Conservation (phyloP, 1,284 basidiomycete genomes). For the Cystobasidium slooffiae region DNA sequence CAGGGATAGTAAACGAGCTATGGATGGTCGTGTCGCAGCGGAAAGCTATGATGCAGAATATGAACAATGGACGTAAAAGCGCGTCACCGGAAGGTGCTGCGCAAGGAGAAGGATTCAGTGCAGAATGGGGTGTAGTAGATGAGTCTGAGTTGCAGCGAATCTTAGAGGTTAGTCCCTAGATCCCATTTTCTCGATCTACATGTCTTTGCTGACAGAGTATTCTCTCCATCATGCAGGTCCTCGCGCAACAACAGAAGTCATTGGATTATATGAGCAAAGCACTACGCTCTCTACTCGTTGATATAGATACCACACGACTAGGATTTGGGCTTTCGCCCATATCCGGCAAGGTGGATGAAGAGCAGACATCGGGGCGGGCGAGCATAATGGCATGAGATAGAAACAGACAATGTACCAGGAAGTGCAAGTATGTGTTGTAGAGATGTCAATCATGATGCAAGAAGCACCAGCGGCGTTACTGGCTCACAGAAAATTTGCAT, state of each 20-base stretch:
- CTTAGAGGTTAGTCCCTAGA: constrained; percentile 19
- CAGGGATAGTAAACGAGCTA: constrained; percentile 35
- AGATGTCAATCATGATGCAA: too few relatives aligned
- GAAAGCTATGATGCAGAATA: constrained; percentile 29
- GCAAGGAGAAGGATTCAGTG: constrained; percentile 14
- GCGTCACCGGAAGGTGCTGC: constrained; percentile 5
- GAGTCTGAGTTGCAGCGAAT: constrained; percentile 32
- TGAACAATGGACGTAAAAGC: constrained; percentile 14
- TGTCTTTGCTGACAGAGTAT: neutral
- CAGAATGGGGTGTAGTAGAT: constrained; percentile 35
- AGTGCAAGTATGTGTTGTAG: neutral
- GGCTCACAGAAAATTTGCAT: too few relatives aligned
- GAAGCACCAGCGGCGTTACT: too few relatives aligned
- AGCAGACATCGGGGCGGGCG: constrained; percentile 9
- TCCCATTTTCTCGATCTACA: neutral
- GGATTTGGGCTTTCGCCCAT: constrained; percentile 36
- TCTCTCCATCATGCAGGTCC: constrained; percentile 5
- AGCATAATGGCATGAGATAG: constrained; percentile 18
- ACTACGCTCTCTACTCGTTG: constrained; percentile 25
- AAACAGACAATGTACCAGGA: neutral
- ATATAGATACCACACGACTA: constrained; percentile 31
- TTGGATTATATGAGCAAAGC: constrained; percentile 38
- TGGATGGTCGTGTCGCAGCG: constrained; percentile 44
- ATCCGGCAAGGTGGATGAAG: constrained; percentile 2
- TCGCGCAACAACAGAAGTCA: constrained; percentile 41